phyloP scores from a whole-genome alignment of 108 stramenopile genomes.

The Hondaea fermentalgiana region DNA sequence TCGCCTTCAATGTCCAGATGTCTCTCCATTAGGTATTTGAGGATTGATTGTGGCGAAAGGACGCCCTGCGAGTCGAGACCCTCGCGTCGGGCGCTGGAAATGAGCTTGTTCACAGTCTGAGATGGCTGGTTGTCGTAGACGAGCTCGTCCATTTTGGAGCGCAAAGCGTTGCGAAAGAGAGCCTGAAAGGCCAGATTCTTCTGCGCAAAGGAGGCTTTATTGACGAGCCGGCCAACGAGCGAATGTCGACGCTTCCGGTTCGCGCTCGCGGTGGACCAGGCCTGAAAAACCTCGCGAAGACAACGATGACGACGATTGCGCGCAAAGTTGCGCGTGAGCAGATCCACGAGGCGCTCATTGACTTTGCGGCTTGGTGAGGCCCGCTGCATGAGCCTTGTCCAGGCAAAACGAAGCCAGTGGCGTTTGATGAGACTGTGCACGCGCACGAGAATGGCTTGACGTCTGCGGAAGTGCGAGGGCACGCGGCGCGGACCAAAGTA shows the following conservation, averaged over 20 bases:
- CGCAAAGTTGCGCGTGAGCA: neutral
- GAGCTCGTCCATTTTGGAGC: neutral
- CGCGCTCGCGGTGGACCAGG: neutral
- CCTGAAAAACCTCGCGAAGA: neutral
- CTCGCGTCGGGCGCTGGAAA: neutral
- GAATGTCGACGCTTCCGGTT: neutral
- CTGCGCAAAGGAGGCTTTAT: neutral
- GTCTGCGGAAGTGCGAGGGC: neutral
- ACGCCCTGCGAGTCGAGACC: neutral
- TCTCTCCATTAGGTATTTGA: neutral
- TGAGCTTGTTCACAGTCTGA: neutral
- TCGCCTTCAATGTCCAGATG: neutral
- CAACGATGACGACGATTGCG: neutral
- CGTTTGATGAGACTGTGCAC: neutral
- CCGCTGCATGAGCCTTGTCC: neutral
- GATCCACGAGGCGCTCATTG: neutral
- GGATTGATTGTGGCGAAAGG: neutral
- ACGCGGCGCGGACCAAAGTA: neutral
- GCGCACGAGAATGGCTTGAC: neutral
- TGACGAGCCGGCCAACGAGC: neutral
- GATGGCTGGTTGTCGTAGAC: neutral
- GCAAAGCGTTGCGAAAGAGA: neutral
- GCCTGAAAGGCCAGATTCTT: neutral
- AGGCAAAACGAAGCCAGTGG: neutral
- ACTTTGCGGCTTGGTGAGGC: neutral